Percentiles rank a stretch among this genome's conserved stretches.
Evolutionary conservation across 2,329 filamentous ascomycete species (phyloP).

Genomic region (Colletotrichum sublineola): DNA sequence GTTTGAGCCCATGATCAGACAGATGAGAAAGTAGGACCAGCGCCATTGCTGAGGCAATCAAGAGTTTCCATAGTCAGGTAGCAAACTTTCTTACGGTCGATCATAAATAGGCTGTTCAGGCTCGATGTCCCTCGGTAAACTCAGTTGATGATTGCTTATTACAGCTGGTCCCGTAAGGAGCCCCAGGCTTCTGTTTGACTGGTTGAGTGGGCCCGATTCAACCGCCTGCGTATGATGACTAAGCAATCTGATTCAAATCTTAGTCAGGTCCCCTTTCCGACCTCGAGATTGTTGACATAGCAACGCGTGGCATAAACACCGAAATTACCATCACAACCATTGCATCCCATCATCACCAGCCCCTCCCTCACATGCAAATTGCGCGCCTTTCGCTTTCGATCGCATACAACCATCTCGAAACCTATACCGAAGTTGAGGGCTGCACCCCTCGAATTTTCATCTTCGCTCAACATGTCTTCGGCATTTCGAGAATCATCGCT

Average conservation of each 20-base stretch:
- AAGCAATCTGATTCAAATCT: not conserved
- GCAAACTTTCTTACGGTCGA: no score
- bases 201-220: not conserved
- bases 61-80: no score
- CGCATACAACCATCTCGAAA: not conserved
- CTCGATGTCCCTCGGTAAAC: no score
- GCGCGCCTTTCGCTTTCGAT: not conserved
- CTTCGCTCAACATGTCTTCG: slow-evolving; percentile 62
- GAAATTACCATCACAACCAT: slow-evolving; percentile 16
- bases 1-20: not conserved
- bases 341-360: slow-evolving; percentile 9
- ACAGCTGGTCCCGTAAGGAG: no score
- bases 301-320: slow-evolving; percentile 40
- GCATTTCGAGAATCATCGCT: slow-evolving; percentile 76
- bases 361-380: slow-evolving; percentile 20
- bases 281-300: slow-evolving; percentile 39
- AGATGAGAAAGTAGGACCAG: not conserved
- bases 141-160: no score
- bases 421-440: slow-evolving; percentile 7
- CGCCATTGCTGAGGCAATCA: not conserved
- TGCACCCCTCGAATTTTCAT: not conserved
- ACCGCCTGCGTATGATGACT: not conserved
- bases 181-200: no score
- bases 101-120: no score
- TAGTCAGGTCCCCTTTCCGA: slow-evolving; percentile 17